phyloP scores from a whole-genome alignment of 768 basidiomycete genomes.

The Suillus luteus region DNA sequence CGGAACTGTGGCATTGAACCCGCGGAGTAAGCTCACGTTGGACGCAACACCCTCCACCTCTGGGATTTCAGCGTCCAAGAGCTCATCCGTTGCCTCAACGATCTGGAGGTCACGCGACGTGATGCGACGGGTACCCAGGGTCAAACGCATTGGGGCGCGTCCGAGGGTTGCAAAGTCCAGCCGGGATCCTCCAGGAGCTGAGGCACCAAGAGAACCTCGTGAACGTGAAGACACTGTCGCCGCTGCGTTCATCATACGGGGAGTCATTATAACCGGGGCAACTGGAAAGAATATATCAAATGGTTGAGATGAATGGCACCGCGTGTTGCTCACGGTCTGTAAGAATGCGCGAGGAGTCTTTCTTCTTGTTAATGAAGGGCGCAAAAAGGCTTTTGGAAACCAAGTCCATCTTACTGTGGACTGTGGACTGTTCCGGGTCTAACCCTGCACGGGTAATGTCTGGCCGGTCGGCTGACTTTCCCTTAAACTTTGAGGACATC shows the following conservation, averaged over 20 bases:
- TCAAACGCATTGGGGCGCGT: conserved; percentile 72
- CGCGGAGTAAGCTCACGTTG: conserved; percentile 80
- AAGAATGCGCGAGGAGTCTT: conserved; percentile 70
- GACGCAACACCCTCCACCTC: conserved; percentile 71
- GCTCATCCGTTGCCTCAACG: conserved; percentile 77
- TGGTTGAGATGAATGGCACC: conserved; percentile 6
- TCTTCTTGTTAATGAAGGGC: conserved; percentile 60
- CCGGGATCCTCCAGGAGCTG: conserved; percentile 34
- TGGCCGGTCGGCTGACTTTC: conserved; percentile 30
- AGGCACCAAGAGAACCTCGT: conserved; percentile 35
- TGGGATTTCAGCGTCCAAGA: conserved; percentile 71
- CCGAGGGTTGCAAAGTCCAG: conserved; percentile 80
- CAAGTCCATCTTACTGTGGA: conserved; percentile 53
- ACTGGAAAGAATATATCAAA: conserved; percentile 46
- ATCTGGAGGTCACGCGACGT: conserved; percentile 86
- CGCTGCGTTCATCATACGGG: conserved; percentile 73
- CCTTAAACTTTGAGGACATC: conserved; percentile 20
- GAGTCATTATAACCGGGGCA: conserved; percentile 89
- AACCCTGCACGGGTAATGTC: conserved; percentile 42
- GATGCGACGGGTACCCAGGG: conserved; percentile 63
- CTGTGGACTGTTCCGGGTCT: conserved; percentile 39
- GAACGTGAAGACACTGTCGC: conserved; percentile 64
- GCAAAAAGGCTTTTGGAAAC: conserved; percentile 73
- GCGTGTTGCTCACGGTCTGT: conserved; percentile 61
- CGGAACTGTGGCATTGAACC: conserved; percentile 95